Percentiles rank a stretch among this genome's conserved stretches.
Conservation (phyloP, 306 rosid genomes). For the Vigna unguiculata region DNA sequence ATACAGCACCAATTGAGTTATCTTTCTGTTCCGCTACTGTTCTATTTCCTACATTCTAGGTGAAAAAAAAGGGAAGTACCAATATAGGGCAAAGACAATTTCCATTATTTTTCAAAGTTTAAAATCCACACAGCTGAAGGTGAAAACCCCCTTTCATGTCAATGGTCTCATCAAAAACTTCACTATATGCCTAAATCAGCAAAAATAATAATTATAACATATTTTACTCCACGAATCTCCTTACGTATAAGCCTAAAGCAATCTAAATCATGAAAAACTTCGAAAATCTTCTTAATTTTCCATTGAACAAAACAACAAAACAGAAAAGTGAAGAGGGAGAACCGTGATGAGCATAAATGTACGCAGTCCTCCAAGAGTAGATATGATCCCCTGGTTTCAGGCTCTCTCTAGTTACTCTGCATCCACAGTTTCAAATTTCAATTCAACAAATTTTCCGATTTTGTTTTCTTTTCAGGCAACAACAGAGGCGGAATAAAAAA, state of each 20-base stretch:
- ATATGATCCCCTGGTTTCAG: constrained; percentile 92
- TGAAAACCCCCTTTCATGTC: not conserved
- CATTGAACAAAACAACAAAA: not conserved
- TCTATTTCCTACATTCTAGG: too few species aligned
- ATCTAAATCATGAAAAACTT: not conserved
- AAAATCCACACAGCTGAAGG: not conserved
- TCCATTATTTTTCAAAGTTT: too few species aligned
- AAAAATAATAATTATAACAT: not conserved
- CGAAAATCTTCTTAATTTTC: not conserved
- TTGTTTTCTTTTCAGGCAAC: not conserved
- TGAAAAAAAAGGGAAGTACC: too few species aligned
- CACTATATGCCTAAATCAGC: not conserved
- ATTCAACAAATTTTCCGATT: not conserved
- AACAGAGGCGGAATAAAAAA: constrained; percentile 4
- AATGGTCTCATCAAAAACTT: not conserved
- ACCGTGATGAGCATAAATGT: constrained; percentile 97
- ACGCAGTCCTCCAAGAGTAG: constrained; percentile 90
- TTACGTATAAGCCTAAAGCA: too few species aligned
- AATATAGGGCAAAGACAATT: too few species aligned
- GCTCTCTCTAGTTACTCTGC: constrained; percentile 64
- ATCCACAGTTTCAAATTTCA: not conserved
- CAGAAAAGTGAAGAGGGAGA: constrained; percentile 6
- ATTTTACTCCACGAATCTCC: not conserved
- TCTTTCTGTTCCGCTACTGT: too few species aligned
- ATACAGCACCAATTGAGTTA: too few species aligned